These are phyloP conservation scores for Amoebophrya sp. DNA, from an alignment of 169 alveolate genomes.

Conservation along the genomic window DNA sequence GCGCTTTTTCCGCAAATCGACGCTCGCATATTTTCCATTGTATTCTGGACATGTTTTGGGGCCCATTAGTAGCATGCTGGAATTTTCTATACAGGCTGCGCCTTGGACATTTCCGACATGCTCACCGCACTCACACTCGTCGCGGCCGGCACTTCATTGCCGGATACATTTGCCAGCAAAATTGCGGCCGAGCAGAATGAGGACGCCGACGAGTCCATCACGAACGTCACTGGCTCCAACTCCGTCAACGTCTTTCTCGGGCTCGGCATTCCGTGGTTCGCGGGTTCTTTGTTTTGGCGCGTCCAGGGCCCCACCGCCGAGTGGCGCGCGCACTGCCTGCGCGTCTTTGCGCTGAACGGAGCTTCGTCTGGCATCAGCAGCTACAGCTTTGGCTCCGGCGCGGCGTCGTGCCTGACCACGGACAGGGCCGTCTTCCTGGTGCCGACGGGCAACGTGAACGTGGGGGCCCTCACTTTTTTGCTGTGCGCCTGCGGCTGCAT, in stretches of 20 bases:
- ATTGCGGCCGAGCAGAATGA: conserved; percentile 29
- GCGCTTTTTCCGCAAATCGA: neutral
- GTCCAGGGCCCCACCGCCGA: conserved; percentile 11
- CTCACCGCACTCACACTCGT: conserved; percentile 33
- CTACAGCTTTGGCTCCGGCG: neutral
- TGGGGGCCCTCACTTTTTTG: neutral
- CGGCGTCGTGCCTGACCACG: neutral
- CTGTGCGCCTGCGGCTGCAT: neutral
- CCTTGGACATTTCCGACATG: conserved; percentile 22
- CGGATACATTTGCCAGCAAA: conserved; percentile 34
- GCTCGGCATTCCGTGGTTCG: conserved; percentile 39
- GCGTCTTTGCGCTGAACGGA: too few species aligned
- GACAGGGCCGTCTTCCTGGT: neutral
- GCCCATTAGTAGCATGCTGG: too few species aligned
- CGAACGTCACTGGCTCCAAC: conserved; percentile 34
- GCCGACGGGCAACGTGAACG: neutral
- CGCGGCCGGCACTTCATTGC: conserved; percentile 39
- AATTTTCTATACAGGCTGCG: too few species aligned
- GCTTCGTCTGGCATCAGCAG: too few species aligned
- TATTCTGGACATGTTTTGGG: neutral
- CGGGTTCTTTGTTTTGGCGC: conserved; percentile 24
- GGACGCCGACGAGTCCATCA: conserved; percentile 38
- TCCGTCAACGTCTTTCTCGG: too few species aligned
- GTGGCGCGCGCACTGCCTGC: conserved; percentile 7
- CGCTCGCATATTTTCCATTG: neutral